Conservation (phyloP, 2,329 filamentous ascomycete genomes). For the Dactylellina sp. region DNA sequence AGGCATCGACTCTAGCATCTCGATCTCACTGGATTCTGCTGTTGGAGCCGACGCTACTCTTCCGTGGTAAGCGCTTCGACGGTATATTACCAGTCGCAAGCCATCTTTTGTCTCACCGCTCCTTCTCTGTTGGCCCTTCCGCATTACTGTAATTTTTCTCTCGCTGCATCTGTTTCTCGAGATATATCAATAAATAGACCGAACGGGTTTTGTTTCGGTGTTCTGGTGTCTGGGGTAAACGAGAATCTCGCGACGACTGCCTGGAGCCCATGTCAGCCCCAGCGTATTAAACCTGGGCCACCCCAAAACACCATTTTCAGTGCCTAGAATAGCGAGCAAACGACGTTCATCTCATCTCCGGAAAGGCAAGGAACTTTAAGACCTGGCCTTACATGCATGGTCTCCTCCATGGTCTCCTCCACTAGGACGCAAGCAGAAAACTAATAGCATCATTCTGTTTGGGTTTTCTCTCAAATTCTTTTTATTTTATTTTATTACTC, state of each 20-base stretch:
- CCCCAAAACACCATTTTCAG: conserved; percentile 13
- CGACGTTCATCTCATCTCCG: conserved; percentile 57
- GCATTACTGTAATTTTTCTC: conserved; percentile 8
- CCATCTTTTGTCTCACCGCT: background rate
- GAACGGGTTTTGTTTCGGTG: conserved; percentile 38
- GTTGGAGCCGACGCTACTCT: background rate
- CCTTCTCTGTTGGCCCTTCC: conserved; percentile 1
- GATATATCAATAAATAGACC: conserved; percentile 16
- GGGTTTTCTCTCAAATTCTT: conserved; percentile 6
- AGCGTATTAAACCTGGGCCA: conserved; percentile 44
- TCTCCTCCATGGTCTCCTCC: conserved; percentile 43
- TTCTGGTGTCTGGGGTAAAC: conserved; percentile 33
- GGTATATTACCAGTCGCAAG: background rate
- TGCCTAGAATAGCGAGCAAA: too few species aligned
- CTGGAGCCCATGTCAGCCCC: conserved; percentile 36
- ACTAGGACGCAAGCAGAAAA: conserved; percentile 56
- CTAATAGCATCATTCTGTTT: conserved; percentile 53
- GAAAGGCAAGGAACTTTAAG: conserved; percentile 52
- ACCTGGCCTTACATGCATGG: conserved; percentile 37
- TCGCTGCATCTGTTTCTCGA: background rate
- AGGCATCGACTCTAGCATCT: conserved; percentile 17
- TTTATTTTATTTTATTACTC: conserved; percentile 11
- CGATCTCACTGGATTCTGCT: background rate
- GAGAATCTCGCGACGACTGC: conserved; percentile 38
- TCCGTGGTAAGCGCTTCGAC: too few species aligned